Evolutionary conservation across 148 eudicot species (phyloP), one percentile per base, ranked within the genome.

Genomic region (Nepenthes gracilis): DNA sequence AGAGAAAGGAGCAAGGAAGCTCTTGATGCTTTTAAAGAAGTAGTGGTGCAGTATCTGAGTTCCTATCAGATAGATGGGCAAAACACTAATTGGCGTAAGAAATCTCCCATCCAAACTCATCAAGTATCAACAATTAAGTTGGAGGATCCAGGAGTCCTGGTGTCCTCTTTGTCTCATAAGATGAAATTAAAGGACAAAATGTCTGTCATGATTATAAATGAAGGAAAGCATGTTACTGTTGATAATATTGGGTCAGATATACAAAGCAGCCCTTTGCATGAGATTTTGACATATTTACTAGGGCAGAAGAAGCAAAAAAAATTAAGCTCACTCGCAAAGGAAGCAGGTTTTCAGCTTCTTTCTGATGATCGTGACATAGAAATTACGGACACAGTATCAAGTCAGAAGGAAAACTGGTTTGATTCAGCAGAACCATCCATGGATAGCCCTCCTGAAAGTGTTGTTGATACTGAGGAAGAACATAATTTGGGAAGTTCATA

Each of bases 301-400:
- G 73, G 68, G 71, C 72, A 65, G 50, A 82, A 78, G 68, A 80
- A 76, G 59, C 72, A 71, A 65, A 63, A 66, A 47, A 91, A 81
- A 70, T 64, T 91, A 58, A 87, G 93, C 75, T 76, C 87, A 23
- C 76, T 87, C 72, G 97, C 90, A 38, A 87, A 81, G 65, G 87
- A 87, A 71, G 93, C 71, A 36, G 97, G 97, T 55, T 91, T 91
- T 54, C 84, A 87, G 76, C 93, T 91, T 67, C 69, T 91, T 58
- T 91, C 97, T 48, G 87, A 87, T 60, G 96, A 91, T 70, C 50
- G 85, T 43, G 86, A 83, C 60, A 73, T 91, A 50, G 77, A 77
- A 55, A 53, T 66, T 60, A 72, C 73, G 65, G 80, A 81, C 77
- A 70, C 69, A 56, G 56, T 60, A 59, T 74, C 78, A 51, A 15